Percentiles rank a stretch among this genome's conserved stretches.
These are phyloP conservation scores for Mycena amicta DNA, from an alignment of 768 basidiomycete species.

Conservation along the genomic window DNA sequence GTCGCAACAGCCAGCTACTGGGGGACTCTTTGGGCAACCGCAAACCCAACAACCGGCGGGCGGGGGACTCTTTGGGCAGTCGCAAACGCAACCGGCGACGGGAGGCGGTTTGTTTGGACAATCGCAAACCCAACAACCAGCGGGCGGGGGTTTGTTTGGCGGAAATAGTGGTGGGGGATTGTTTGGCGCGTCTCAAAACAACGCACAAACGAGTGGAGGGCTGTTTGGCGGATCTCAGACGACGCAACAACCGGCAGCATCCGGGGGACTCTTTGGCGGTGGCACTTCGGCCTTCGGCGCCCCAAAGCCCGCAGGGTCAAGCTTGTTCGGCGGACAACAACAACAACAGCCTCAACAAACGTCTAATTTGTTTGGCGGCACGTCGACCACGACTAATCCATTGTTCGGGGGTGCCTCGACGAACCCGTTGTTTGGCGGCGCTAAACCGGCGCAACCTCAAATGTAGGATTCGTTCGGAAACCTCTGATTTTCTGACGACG, in stretches of 20 bases:
- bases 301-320: constrained; percentile 13
- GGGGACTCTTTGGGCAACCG: constrained; percentile 27
- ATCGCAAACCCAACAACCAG: constrained; percentile 25
- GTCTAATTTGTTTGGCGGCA: constrained; percentile 17
- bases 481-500: too few relatives aligned
- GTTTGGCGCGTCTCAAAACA: constrained; percentile 30
- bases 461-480: too few relatives aligned
- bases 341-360: constrained; percentile 18
- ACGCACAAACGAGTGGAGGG: constrained; percentile 20
- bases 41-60: constrained; percentile 36
- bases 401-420: constrained; percentile 21
- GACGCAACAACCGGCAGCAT: constrained; percentile 5
- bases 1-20: constrained; percentile 13
- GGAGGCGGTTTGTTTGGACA: constrained; percentile 16
- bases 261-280: constrained; percentile 7
- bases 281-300: constrained; percentile 13
- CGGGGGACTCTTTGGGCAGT: constrained; percentile 39
- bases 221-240: constrained; percentile 31
- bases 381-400: constrained; percentile 1
- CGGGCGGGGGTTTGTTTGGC: constrained; percentile 32
- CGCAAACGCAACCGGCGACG: constrained; percentile 31
- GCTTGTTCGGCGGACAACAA: constrained; percentile 23
- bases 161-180: constrained; percentile 24
- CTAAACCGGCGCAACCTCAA: not conserved
- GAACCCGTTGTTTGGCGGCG: not conserved